Conservation (phyloP, 352 stramenopile species). For the Phytophthora chlamydospora region DNA sequence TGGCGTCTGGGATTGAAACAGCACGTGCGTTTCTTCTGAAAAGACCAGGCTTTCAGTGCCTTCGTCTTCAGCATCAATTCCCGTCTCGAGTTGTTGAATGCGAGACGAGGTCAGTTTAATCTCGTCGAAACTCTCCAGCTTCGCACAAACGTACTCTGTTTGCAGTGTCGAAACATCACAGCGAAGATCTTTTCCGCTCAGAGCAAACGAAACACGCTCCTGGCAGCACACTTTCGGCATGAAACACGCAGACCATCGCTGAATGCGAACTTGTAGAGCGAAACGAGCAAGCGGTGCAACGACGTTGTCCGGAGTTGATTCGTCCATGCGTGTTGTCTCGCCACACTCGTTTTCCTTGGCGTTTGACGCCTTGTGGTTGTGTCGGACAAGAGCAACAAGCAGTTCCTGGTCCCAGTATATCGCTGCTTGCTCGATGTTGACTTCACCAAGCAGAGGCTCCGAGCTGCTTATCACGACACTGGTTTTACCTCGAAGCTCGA, state of each 20-base stretch:
- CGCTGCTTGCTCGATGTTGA: conserved; percentile 55
- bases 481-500: conserved; percentile 64
- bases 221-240: conserved; percentile 49
- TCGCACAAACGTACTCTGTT: conserved; percentile 35
- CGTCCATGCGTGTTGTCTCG: not conserved
- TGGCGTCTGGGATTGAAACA: conserved; percentile 39
- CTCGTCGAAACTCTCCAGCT: conserved; percentile 45
- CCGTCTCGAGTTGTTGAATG: conserved; percentile 21
- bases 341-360: not conserved
- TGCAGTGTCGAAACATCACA: conserved; percentile 52
- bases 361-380: conserved; percentile 39
- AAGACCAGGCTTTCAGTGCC: not conserved
- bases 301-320: not conserved
- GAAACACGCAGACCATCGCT: conserved; percentile 67
- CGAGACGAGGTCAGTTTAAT: conserved; percentile 53
- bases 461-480: conserved; percentile 59
- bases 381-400: conserved; percentile 61
- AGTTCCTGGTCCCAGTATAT: conserved; percentile 81
- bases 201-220: conserved; percentile 46
- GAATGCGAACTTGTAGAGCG: conserved; percentile 48
- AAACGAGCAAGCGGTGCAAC: conserved; percentile 22
- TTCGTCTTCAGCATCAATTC: conserved; percentile 1
- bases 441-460: conserved; percentile 55
- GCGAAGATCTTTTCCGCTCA: conserved; percentile 44
- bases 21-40: conserved; percentile 48